Base-by-base conservation (phyloP, 441 rosid species). In the Pelargonium myrrhifolium region DNA sequence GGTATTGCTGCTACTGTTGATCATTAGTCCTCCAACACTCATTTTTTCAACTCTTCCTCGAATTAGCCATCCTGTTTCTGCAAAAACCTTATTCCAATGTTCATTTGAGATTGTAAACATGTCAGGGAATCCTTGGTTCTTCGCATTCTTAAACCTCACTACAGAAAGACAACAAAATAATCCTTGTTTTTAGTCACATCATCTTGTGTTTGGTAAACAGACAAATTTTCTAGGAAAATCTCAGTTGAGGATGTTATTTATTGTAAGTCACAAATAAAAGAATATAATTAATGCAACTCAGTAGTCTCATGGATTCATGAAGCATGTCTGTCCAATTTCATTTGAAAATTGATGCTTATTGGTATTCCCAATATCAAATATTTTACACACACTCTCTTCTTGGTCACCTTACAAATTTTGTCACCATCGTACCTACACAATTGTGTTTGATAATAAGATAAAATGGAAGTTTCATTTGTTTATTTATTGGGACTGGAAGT, bases 311-410 rank as follows among this genome's bases (percentile, higher is more conserved):
- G 62, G 61, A 67, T 55, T 45, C 62, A 67, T 26, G 70, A 67
- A 67, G 62, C 70, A 67, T 53, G 62, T 53, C 70, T 67, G 62
- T 51, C 69, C n/a, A 53, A 8, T 45, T 49, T 49, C 40, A 24
- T 47, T 26, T 45, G 18, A 47, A 47, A 47, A 47, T 9, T 10
- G 17, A n/a, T 24, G 10, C 58, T 40, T 9, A 40, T 45, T 45
- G 20, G 14, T 42, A 11, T 24, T 49, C 20, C 68, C 18, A 65
- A 43, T 20, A 43, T 12, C 59, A 43, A 37, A 3, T 65, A 65
- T 65, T 45, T 4, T 51, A 17, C 58, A 51, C 58, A 15, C 15
- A 15, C 58, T 51, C 21, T 51, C 58, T 51, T 51, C 58, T 51
- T 51, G 58, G 58, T 51, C 20, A 9, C 9, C 58, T 15, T 51